Conservation (phyloP, 176 grass and related monocot species). For the Aegilops longissima region DNA sequence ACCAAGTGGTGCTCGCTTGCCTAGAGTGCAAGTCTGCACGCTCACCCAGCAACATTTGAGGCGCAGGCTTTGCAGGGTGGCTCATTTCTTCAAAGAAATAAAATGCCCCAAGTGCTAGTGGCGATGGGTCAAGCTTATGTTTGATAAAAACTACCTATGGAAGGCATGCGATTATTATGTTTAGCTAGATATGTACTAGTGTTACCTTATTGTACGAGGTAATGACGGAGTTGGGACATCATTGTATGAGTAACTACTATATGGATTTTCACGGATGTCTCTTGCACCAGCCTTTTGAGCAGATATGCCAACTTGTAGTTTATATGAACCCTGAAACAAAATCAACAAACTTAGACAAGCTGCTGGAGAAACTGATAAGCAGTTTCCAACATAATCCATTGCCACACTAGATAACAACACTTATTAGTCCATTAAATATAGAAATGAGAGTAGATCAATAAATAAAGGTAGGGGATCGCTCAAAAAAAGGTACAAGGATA, state of each 20-base stretch:
- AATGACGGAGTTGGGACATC: slow-evolving; percentile 67
- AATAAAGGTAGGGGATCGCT: no score
- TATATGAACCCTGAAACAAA: slow-evolving; percentile 66
- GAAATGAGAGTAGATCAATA: neutral
- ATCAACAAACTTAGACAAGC: slow-evolving; percentile 31
- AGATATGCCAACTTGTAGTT: slow-evolving; percentile 74
- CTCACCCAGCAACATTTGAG: neutral
- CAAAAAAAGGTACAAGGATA: neutral
- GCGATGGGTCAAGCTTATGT: no score
- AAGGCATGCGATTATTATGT: neutral
- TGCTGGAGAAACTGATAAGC: neutral
- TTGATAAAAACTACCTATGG: no score
- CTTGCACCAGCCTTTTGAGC: slow-evolving; percentile 77
- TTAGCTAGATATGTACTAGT: neutral
- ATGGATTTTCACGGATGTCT: slow-evolving; percentile 53
- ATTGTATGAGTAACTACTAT: slow-evolving; percentile 77
- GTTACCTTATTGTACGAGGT: slow-evolving; percentile 69
- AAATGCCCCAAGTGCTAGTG: no score
- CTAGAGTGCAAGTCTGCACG: neutral
- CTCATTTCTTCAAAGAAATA: no score
- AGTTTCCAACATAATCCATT: neutral
- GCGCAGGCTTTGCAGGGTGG: no score
- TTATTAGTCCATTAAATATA: neutral
- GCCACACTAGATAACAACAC: slow-evolving; percentile 1
- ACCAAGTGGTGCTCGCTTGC: neutral